Conservation (phyloP, 2,329 filamentous ascomycete genomes). For the Pezicula carpinea region DNA sequence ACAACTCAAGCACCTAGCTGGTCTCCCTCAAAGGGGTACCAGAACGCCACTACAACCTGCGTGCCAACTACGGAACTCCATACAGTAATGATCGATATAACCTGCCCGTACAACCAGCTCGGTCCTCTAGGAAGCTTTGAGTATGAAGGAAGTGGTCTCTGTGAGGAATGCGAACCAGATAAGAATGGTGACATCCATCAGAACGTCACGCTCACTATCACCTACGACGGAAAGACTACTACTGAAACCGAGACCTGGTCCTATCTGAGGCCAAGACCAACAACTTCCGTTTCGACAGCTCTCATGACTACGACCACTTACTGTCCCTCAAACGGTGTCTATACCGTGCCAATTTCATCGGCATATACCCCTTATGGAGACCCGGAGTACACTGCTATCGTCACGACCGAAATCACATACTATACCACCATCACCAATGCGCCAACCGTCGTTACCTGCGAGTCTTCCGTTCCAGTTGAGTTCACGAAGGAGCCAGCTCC, state of each 20-base stretch:
- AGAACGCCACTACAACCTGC: neutral
- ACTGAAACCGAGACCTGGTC: slow-evolving; percentile 9
- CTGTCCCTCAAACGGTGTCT: slow-evolving; percentile 1
- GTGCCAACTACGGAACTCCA: neutral
- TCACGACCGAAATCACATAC: too few relatives aligned
- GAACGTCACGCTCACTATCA: slow-evolving; percentile 4
- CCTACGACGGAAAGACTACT: slow-evolving; percentile 5
- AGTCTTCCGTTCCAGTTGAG: slow-evolving; percentile 4
- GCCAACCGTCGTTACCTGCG: too few relatives aligned
- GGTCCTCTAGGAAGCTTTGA: neutral
- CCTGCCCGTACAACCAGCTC: neutral
- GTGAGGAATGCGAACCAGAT: slow-evolving; percentile 4
- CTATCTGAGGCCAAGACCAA: neutral
- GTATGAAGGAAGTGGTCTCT: slow-evolving; percentile 10
- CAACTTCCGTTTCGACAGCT: slow-evolving; percentile 1
- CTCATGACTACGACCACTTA: neutral
- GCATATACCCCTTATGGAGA: neutral
- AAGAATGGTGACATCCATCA: slow-evolving; percentile 1
- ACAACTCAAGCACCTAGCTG: slow-evolving; percentile 1
- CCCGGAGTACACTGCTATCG: slow-evolving; percentile 4
- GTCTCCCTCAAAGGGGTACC: neutral
- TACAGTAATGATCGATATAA: slow-evolving; percentile 3
- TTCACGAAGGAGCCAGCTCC: neutral
- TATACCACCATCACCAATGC: too few relatives aligned
- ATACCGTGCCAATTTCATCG: slow-evolving; percentile 6